Conservation (phyloP, 2,329 filamentous ascomycete species). For the Fusarium annulatum region DNA sequence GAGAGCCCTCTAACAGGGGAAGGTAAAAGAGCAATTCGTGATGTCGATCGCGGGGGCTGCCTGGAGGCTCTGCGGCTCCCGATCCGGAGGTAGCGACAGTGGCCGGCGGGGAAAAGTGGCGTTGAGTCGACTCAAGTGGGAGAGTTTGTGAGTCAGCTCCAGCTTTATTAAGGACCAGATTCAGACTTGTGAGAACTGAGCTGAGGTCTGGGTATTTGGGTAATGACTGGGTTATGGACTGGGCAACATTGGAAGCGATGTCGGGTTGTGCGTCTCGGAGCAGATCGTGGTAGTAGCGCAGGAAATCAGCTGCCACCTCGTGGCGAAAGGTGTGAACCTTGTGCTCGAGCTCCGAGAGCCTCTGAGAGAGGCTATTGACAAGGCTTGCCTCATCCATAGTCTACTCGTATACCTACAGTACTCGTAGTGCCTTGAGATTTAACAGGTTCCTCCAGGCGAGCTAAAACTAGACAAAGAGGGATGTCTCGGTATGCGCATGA, state of each 20-base stretch:
- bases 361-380: conserved; percentile 63
- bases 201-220: conserved; percentile 59
- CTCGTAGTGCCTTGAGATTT: conserved; percentile 36
- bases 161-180: conserved; percentile 47
- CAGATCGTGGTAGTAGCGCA: conserved; percentile 62
- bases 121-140: conserved; percentile 46
- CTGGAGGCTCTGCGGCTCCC: conserved; percentile 48
- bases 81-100: conserved; percentile 45
- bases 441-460: conserved; percentile 47
- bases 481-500: conserved; percentile 52
- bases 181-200: conserved; percentile 50
- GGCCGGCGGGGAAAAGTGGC: conserved; percentile 48
- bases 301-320: conserved; percentile 68
- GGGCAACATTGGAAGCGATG: conserved; percentile 59
- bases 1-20: conserved; percentile 66
- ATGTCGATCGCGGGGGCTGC: conserved; percentile 65
- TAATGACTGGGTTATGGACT: conserved; percentile 58
- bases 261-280: conserved; percentile 60
- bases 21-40: conserved; percentile 73
- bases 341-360: conserved; percentile 66
- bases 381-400: conserved; percentile 58
- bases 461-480: conserved; percentile 47
- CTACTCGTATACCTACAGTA: conserved; percentile 16
- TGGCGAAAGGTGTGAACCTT: conserved; percentile 67
- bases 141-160: conserved; percentile 51